A percentile compares a stretch with the other conserved stretches of the same genome.
Evolutionary conservation across 768 basidiomycete genomes (phyloP).

Genomic region (Trametes coccinea): DNA sequence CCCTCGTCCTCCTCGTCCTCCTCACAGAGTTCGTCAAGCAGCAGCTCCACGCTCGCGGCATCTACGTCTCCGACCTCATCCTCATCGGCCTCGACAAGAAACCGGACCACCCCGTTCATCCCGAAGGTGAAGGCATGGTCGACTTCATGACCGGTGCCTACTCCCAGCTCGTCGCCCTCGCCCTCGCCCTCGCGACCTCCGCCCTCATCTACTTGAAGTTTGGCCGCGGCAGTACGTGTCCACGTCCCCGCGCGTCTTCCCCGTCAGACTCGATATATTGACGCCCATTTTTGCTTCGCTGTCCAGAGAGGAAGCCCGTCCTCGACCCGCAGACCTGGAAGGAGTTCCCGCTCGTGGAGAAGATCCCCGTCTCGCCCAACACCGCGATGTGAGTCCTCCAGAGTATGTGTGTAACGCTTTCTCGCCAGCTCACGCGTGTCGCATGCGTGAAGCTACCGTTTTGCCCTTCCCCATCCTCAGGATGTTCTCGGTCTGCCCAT

Average conservation of each 20-base stretch:
- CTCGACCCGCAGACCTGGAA: slow-evolving; percentile 79
- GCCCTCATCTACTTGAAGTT: slow-evolving; percentile 57
- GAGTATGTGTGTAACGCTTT: neutral
- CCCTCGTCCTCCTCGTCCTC: slow-evolving; percentile 49
- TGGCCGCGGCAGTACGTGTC: slow-evolving; percentile 16
- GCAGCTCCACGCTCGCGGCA: slow-evolving; percentile 54
- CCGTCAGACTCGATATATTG: slow-evolving; percentile 5
- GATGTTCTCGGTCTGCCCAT: slow-evolving; percentile 91
- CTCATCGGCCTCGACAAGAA: slow-evolving; percentile 56
- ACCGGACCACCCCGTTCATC: slow-evolving; percentile 7
- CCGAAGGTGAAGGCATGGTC: neutral
- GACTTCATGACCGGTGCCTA: slow-evolving; percentile 33
- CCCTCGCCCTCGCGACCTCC: slow-evolving; percentile 49
- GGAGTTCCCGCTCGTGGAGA: slow-evolving; percentile 77
- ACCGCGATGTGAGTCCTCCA: slow-evolving; percentile 78
- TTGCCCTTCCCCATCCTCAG: slow-evolving; percentile 70
- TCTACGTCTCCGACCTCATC: slow-evolving; percentile 58
- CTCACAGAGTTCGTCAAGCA: slow-evolving; percentile 42
- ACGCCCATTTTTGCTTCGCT: neutral
- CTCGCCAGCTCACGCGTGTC: neutral
- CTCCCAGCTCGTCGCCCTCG: slow-evolving; percentile 52
- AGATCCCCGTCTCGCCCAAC: slow-evolving; percentile 87
- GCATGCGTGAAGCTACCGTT: slow-evolving; percentile 73
- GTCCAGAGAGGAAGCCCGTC: slow-evolving; percentile 63
- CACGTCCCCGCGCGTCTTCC: neutral